These are phyloP conservation scores for Prunus mongolica DNA, from an alignment of 306 rosid species.

Conservation along the genomic window DNA sequence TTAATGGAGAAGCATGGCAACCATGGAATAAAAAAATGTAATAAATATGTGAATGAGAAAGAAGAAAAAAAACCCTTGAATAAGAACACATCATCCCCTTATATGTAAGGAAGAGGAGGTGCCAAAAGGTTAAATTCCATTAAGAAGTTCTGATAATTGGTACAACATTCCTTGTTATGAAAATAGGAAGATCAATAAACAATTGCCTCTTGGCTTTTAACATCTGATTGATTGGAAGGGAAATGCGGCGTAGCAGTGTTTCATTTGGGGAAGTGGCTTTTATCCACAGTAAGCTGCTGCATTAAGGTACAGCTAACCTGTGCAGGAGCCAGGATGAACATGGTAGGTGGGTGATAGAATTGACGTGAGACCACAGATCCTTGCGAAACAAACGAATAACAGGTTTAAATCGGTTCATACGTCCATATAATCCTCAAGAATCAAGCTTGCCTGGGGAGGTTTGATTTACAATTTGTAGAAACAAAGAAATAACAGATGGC, in stretches of 20 bases:
- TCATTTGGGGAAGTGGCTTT: background rate
- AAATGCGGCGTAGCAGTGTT: background rate
- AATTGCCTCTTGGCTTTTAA: background rate
- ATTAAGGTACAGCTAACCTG: background rate
- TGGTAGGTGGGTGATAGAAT: background rate
- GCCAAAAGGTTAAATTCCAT: background rate
- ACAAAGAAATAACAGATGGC: background rate
- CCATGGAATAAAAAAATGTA: background rate
- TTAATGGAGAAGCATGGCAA: background rate
- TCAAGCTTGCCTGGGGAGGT: background rate
- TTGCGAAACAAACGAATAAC: background rate
- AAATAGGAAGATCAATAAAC: background rate
- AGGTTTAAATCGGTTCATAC: background rate
- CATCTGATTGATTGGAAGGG: background rate
- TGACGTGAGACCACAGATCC: background rate
- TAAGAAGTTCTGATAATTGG: background rate
- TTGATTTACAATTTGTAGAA: background rate
- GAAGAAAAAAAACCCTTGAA: background rate
- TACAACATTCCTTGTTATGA: background rate
- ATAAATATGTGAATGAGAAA: background rate
- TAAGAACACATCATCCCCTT: background rate
- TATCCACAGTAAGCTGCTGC: background rate
- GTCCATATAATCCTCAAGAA: background rate
- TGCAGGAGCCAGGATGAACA: slow-evolving; percentile 2
- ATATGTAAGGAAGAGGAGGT: background rate